Base-by-base conservation (phyloP, 805 yeast genomes). In the Metschnikowia drakensbergensis region DNA sequence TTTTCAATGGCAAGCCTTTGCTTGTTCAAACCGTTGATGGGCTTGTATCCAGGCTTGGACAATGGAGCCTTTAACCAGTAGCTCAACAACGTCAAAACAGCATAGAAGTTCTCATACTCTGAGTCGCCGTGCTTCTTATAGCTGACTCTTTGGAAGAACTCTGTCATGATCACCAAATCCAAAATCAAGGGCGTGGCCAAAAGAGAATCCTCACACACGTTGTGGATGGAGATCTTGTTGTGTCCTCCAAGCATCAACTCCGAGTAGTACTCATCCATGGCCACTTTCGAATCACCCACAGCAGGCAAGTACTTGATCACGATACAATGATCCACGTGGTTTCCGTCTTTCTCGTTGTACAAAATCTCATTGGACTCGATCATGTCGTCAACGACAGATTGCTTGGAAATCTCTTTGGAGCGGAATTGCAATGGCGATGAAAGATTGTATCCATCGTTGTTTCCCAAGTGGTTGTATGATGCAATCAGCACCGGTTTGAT, bases 221-320 rank as follows among this genome's bases (percentile, higher is more conserved):
- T 91, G 73, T 91, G 96, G 64, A 92, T 86, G 42, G 95, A 83
- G 58, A 91, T 86, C 65, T 94, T 86, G 75, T 91, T 92, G 74
- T 91, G 97, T 39, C 98, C 98, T 53, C 98, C 98, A 60, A 91
- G 79, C 97, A 91, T 92, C 65, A 91, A 82, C 71, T 91, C 97
- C 48, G 95, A 86, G 75, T 92, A 89, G 74, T 91, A 91, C 74
- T 92, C 97, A 69, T 91, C 98, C 97, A 91, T 92, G 46, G 98
- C 98, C 55, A 91, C 96, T 76, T 91, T 91, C 55, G 94, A 84
- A 70, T 91, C 98, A 34, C 96, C 96, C 42, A 91, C 97, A 6
- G 97, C 97, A 48, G 88, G 86, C 65, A 92, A 73, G 69, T 91
- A 90, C 74, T 91, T 91, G 76, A 91, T 91, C 52, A 91, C 97